These are phyloP conservation scores for Hanseniaspora jakobsenii DNA, from an alignment of 805 yeast species.

Conservation along the genomic window DNA sequence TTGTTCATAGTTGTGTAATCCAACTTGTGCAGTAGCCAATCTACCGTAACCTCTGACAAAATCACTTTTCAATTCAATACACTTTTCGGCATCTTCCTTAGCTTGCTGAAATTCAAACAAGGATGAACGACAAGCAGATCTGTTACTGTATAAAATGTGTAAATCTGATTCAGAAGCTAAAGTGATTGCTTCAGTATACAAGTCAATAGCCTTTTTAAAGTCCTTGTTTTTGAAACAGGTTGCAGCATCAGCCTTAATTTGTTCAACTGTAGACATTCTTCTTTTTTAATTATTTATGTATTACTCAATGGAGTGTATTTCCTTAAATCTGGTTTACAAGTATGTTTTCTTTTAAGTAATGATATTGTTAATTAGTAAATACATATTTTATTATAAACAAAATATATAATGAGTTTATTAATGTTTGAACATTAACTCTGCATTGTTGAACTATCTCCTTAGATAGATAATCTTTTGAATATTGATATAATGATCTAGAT, in stretches of 20 bases:
- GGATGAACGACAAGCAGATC: conserved; percentile 86
- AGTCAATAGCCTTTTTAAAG: conserved; percentile 67
- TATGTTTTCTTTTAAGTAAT: no score
- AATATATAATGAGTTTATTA: no score
- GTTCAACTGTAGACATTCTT: neutral
- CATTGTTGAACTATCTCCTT: no score
- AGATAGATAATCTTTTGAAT: no score
- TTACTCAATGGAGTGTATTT: no score
- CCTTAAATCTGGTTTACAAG: no score
- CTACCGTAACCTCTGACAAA: conserved; percentile 97
- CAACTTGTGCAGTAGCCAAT: conserved; percentile 84
- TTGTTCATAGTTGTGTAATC: conserved; percentile 67
- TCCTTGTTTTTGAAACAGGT: conserved; percentile 82
- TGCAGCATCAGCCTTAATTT: conserved; percentile 39
- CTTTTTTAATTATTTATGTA: neutral
- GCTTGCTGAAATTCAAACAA: conserved; percentile 63
- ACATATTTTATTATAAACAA: no score
- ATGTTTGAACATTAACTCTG: no score
- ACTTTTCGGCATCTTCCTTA: conserved; percentile 69
- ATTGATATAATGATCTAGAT: no score
- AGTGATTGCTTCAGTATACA: conserved; percentile 46
- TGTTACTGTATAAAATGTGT: conserved; percentile 83
- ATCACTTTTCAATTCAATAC: conserved; percentile 64
- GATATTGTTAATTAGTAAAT: no score
- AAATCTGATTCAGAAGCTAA: neutral